A percentile compares a stretch with the other conserved stretches of the same genome.
phyloP scores from a whole-genome alignment of 768 basidiomycete species.

The Tricholomella constricta region DNA sequence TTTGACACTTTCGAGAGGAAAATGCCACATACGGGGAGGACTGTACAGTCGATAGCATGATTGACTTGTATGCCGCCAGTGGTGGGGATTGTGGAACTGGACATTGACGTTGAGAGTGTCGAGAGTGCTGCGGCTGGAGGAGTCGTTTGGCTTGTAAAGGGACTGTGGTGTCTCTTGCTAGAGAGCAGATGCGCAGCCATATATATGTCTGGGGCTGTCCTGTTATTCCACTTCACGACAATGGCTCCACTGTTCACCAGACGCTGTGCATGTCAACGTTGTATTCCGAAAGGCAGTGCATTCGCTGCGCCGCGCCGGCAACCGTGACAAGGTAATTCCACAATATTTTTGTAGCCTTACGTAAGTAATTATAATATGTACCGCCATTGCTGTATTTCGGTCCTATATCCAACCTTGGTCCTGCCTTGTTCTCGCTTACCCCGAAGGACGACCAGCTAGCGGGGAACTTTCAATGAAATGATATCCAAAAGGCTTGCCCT shows the following conservation, averaged over 20 bases:
- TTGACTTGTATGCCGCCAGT: not conserved
- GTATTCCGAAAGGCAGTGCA: not conserved
- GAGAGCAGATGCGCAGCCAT: not conserved
- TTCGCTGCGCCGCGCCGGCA: too few relatives aligned
- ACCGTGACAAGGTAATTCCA: too few relatives aligned
- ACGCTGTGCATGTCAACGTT: not conserved
- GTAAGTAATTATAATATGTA: too few relatives aligned
- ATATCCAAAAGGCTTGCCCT: slow-evolving; percentile 33
- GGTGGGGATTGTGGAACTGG: not conserved
- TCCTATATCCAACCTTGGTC: not conserved
- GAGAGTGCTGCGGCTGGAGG: not conserved
- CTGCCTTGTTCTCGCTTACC: not conserved
- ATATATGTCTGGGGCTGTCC: not conserved
- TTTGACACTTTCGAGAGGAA: too few relatives aligned
- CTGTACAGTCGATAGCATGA: not conserved
- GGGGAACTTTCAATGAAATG: slow-evolving; percentile 13
- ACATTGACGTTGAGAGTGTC: not conserved
- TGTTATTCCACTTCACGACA: not conserved
- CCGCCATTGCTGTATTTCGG: not conserved
- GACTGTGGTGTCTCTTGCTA: not conserved
- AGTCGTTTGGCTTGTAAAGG: not conserved
- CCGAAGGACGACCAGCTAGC: not conserved
- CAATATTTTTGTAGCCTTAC: too few relatives aligned
- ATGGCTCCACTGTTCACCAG: not conserved
- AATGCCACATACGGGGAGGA: not conserved